phyloP scores from a whole-genome alignment of 306 rosid species.

The Benincasa hispida region DNA sequence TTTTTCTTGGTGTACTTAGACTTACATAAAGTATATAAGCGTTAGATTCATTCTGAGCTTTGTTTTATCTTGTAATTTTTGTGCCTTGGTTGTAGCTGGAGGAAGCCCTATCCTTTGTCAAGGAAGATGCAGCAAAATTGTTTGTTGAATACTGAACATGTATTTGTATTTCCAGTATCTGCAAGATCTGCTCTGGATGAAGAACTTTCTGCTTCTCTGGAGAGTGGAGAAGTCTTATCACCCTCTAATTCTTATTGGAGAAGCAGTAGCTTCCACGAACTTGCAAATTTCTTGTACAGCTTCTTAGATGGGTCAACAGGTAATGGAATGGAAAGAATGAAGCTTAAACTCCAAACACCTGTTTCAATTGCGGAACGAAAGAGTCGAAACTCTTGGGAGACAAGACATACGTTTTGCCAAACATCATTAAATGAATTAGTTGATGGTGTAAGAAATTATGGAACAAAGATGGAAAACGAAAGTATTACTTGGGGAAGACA shows the following conservation, averaged over 20 bases:
- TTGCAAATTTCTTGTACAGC: constrained; percentile 69
- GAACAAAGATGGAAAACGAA: constrained; percentile 50
- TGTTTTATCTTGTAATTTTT: constrained; percentile 5
- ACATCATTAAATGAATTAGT: constrained; percentile 45
- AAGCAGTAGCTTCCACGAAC: constrained; percentile 45
- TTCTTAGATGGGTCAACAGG: constrained; percentile 83
- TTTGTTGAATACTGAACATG: constrained; percentile 60
- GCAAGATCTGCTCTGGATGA: constrained; percentile 87
- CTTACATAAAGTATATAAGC: not conserved
- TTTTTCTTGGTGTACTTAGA: constrained; percentile 8
- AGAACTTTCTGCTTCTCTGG: constrained; percentile 43
- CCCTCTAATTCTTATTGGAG: constrained; percentile 37
- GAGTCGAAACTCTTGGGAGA: constrained; percentile 54
- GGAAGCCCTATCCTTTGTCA: constrained; percentile 69
- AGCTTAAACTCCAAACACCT: constrained; percentile 88
- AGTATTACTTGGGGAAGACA: constrained; percentile 79
- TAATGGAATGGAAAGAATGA: constrained; percentile 84
- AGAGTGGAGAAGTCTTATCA: constrained; percentile 23
- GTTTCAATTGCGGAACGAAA: constrained; percentile 76
- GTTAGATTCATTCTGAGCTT: not conserved
- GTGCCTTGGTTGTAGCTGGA: constrained; percentile 61
- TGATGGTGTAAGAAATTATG: constrained; percentile 46
- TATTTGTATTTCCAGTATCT: constrained; percentile 74
- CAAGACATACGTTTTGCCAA: constrained; percentile 63
- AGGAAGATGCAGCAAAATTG: constrained; percentile 60